phyloP scores from a whole-genome alignment of 169 alveolate genomes.

The Perkinsus chesapeaki region DNA sequence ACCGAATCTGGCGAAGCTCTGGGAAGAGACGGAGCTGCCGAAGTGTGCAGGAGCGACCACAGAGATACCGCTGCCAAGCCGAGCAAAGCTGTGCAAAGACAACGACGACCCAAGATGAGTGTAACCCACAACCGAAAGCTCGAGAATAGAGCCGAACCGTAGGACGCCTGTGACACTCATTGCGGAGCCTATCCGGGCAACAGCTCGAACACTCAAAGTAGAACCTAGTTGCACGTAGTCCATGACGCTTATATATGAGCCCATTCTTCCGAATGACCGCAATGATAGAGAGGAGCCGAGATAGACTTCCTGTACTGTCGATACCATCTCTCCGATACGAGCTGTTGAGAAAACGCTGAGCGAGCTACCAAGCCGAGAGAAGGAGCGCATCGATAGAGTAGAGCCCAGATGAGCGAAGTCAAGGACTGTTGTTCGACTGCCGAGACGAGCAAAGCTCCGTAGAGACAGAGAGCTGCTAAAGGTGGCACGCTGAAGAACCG shows the following conservation, averaged over 20 bases:
- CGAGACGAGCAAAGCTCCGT: background rate
- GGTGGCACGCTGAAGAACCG: conserved; percentile 3
- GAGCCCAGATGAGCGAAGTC: conserved; percentile 8
- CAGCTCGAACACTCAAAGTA: background rate
- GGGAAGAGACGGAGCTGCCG: background rate
- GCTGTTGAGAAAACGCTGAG: background rate
- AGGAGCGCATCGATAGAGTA: background rate
- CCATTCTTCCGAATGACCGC: conserved; percentile 2
- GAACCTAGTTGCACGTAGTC: background rate
- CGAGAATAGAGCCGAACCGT: background rate
- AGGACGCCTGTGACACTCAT: background rate
- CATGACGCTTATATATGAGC: background rate
- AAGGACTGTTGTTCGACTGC: background rate
- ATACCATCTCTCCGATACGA: background rate
- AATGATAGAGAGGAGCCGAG: background rate
- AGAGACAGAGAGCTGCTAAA: background rate
- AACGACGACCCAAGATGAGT: background rate
- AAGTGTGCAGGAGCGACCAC: background rate
- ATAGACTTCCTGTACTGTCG: background rate
- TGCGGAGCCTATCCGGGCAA: background rate
- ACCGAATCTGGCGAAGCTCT: background rate
- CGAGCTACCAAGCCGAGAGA: background rate
- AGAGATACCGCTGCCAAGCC: background rate
- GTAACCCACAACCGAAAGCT: background rate
- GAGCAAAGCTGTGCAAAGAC: background rate